Evolutionary conservation across 2,329 filamentous ascomycete species (phyloP), one percentile per base, ranked within the genome.

Genomic region (Scedosporium dehoogii): DNA sequence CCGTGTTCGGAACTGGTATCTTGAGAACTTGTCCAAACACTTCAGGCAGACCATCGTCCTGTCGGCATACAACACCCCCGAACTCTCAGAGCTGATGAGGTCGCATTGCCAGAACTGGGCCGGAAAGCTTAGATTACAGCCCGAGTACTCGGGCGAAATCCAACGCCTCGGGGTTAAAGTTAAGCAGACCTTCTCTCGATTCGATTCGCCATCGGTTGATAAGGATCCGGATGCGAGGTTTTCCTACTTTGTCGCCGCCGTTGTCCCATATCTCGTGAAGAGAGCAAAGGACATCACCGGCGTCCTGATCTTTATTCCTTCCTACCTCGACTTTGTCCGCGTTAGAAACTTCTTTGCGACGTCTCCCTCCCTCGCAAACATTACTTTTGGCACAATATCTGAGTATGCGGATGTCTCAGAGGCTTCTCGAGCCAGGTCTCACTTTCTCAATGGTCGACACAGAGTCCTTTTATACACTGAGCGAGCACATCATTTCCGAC

Each of bases 281-380:
- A 83, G 87, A 38, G 79, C 82, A n/a, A 85, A 84, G 64, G 84
- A 86, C 63, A 78, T 81, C 1, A 74, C 68, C 18, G 92, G 94
- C 41, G 90, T 90, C 0, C 79, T 99, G 16, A 81, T 99, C 70
- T 97, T 96, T 76, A 86, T 97, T 59, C 92, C 94, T 0, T 92
- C 89, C 0, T 97, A 97, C 75, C 86, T 97, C 64, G 94, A 99
- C 76, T 97, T 97, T 73, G 89, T 97, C 53, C 89, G 92, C 51
- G 82, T 99, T 64, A 86, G 94, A 61, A 99, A 97, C 77, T 90
- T 92, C 75, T 92, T 99, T 69, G 86, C 92, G 60, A 92, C 86
- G 33, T 86, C 87, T 16, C 68, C 78, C 9, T 75, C 78, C n/a
- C 81, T 82, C 27, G 76, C 76, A 63, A 77, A 69, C 64, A 72